Evolutionary conservation across 345 rosid genomes (phyloP).

Genomic region (Boechera stricta): DNA sequence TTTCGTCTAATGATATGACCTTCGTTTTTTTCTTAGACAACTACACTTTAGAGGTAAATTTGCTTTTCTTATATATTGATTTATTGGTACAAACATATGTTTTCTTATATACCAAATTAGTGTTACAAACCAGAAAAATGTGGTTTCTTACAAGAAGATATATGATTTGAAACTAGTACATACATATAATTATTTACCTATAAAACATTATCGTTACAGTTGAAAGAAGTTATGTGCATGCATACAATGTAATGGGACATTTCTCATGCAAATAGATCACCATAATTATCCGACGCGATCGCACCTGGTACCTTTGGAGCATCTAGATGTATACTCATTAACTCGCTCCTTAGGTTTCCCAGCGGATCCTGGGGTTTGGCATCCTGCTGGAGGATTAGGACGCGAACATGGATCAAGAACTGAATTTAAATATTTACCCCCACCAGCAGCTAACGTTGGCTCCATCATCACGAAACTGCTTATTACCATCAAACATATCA

Average conservation of each 20-base stretch:
- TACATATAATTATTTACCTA: not conserved
- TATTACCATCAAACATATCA: not conserved
- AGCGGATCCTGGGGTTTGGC: not conserved
- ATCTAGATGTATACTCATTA: not conserved
- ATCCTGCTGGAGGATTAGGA: slow-evolving; percentile 1
- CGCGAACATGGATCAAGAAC: not conserved
- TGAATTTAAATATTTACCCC: not conserved
- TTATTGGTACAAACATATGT: no score
- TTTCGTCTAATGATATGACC: no score
- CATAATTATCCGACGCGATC: not conserved
- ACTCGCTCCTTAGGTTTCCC: not conserved
- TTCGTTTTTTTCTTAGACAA: no score
- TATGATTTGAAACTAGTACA: not conserved
- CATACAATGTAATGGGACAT: not conserved
- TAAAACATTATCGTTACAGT: not conserved
- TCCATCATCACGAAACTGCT: not conserved
- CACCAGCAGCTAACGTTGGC: not conserved
- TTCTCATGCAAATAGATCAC: not conserved
- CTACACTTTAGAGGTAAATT: no score
- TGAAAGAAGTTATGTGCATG: not conserved
- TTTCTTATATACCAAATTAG: no score
- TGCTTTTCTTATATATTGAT: no score
- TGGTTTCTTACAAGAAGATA: no score
- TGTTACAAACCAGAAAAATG: no score
- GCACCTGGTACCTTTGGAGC: not conserved